Evolutionary conservation across 2,329 filamentous ascomycete genomes (phyloP).

Genomic region (Apiospora malaysiana): DNA sequence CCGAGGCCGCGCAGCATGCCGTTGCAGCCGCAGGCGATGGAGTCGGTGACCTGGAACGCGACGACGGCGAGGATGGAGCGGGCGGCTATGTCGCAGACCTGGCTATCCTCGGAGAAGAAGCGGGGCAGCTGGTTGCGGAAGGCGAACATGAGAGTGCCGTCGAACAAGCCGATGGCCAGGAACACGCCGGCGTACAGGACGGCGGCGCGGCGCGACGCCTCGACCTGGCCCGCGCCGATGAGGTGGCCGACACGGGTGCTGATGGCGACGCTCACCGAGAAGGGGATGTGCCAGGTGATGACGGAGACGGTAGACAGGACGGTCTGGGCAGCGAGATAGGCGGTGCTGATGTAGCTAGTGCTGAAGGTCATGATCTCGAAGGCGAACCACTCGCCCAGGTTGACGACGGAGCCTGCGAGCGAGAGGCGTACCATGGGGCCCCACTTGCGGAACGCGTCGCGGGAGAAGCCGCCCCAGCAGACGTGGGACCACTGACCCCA

Average conservation of each 20-base stretch:
- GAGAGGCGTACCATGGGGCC: constrained; percentile 46
- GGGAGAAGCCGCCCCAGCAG: constrained; percentile 53
- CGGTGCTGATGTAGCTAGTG: constrained; percentile 50
- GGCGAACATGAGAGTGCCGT: constrained; percentile 33
- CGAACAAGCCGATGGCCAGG: not conserved
- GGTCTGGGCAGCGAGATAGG: constrained; percentile 49
- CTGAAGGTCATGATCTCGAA: constrained; percentile 52
- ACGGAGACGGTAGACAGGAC: constrained; percentile 48
- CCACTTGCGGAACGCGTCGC: constrained; percentile 45
- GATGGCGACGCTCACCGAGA: constrained; percentile 48
- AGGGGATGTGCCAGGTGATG: constrained; percentile 50
- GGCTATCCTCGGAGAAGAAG: constrained; percentile 41
- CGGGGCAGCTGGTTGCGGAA: constrained; percentile 38
- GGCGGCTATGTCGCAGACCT: constrained; percentile 38
- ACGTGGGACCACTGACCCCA: constrained; percentile 46
- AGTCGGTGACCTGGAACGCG: constrained; percentile 43
- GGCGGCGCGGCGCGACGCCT: constrained; percentile 33
- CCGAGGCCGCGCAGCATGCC: constrained; percentile 47
- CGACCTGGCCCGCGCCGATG: constrained; percentile 44
- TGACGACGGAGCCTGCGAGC: constrained; percentile 46
- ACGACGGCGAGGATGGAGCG: constrained; percentile 41
- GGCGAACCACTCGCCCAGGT: constrained; percentile 49
- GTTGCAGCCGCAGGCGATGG: constrained; percentile 44
- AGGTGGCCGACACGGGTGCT: constrained; percentile 50
- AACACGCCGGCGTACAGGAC: not conserved